Conservation (phyloP, 768 basidiomycete species). For the Rhodosporidiobolus sp. region DNA sequence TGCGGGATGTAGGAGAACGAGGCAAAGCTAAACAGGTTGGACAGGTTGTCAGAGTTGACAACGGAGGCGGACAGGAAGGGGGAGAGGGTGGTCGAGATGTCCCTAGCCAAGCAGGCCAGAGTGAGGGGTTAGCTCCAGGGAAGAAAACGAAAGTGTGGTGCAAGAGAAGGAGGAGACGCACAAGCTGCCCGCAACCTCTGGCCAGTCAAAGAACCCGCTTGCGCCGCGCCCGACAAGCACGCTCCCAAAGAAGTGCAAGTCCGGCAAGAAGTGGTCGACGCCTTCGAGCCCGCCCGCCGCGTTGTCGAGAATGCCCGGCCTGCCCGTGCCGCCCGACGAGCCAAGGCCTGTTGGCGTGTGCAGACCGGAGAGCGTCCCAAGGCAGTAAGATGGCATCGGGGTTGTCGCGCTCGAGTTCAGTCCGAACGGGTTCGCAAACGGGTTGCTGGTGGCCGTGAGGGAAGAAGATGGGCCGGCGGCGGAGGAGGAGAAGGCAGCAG, state of each 20-base stretch:
- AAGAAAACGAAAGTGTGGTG: not conserved
- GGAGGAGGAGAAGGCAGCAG: conserved; percentile 9
- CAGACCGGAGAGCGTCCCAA: not conserved
- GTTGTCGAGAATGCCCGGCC: conserved; percentile 11
- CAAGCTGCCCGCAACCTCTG: not conserved
- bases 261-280: conserved; percentile 26
- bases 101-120: not conserved
- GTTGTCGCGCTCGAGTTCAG: conserved; percentile 6
- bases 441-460: not conserved
- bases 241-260: conserved; percentile 26
- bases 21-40: not conserved
- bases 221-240: conserved; percentile 23
- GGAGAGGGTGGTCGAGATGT: not conserved
- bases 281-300: not conserved
- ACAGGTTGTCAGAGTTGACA: too few species aligned
- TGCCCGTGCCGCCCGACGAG: too few species aligned
- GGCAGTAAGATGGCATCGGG: conserved; percentile 8
- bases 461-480: not conserved
- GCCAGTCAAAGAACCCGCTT: conserved; percentile 30
- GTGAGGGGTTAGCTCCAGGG: too few species aligned
- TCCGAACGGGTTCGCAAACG: conserved; percentile 27
- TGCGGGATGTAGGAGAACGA: conserved; percentile 6
- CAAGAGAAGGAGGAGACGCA: not conserved
- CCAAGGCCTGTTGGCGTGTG: conserved; percentile 12
- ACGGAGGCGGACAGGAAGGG: not conserved